Evolutionary conservation across 305 asterid species (phyloP).

Genomic region (Petunia hybrid): DNA sequence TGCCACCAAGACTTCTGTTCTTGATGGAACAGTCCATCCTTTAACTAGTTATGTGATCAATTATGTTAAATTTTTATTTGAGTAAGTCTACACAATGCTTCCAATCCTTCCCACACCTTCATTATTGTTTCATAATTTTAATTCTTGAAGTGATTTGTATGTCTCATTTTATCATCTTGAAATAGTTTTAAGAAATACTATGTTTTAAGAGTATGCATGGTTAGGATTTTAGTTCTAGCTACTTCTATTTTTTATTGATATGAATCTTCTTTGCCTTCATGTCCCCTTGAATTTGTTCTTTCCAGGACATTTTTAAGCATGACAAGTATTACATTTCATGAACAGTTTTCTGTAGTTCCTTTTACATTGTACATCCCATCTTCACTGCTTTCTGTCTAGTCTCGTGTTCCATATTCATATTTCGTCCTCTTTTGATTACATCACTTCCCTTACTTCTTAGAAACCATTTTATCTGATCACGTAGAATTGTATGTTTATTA

Average conservation of each 20-base stretch:
- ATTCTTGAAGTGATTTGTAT: not conserved
- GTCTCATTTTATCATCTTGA: not conserved
- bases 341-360: not conserved
- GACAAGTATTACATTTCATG: not conserved
- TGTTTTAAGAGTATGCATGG: not conserved
- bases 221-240: not conserved
- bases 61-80: slow-evolving; percentile 92
- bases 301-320: not conserved
- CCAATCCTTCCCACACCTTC: not conserved
- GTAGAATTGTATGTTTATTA: not conserved
- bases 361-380: not conserved
- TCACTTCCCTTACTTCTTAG: not conserved
- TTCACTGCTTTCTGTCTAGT: not conserved
- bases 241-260: not conserved
- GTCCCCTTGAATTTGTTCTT: not conserved
- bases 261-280: not conserved
- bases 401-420: not conserved
- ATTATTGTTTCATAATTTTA: not conserved
- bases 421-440: not conserved
- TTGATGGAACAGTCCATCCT: slow-evolving; percentile 98
- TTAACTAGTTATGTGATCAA: slow-evolving; percentile 93
- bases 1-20: slow-evolving; percentile 92
- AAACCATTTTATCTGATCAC: not conserved
- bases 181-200: not conserved
- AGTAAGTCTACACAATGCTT: slow-evolving; percentile 56